These are phyloP conservation scores for Paraleonurus japonicus DNA, from an alignment of 257 asterid species.

Conservation along the genomic window DNA sequence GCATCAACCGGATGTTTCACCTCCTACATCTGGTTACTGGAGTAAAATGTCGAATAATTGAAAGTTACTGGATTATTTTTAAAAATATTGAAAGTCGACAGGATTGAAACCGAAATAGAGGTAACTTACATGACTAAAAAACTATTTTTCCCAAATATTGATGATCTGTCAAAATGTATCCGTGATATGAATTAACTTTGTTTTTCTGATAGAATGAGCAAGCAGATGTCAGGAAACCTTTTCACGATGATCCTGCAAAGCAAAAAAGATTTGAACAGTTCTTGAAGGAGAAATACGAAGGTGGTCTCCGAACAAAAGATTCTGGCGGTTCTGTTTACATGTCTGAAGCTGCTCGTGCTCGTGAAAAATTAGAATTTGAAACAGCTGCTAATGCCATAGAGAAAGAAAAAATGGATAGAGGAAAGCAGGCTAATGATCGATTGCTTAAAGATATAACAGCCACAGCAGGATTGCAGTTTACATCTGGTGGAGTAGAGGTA, in stretches of 20 bases:
- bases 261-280: slow-evolving; percentile 92
- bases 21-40: too few species aligned
- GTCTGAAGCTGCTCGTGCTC: slow-evolving; percentile 99
- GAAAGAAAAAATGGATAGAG: slow-evolving; percentile 54
- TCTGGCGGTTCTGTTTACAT: slow-evolving; percentile 79
- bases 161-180: slow-evolving; percentile 3
- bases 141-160: not conserved
- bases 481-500: slow-evolving; percentile 71
- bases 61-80: too few species aligned
- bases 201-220: slow-evolving; percentile 49
- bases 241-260: slow-evolving; percentile 71
- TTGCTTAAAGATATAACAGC: slow-evolving; percentile 50
- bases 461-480: slow-evolving; percentile 68
- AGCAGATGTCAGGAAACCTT: slow-evolving; percentile 58
- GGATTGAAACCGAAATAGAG: too few species aligned
- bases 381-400: slow-evolving; percentile 62
- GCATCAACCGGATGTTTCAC: too few species aligned
- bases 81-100: too few species aligned
- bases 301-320: slow-evolving; percentile 89
- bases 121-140: too few species aligned
- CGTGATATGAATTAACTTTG: slow-evolving; percentile 13
- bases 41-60: too few species aligned
- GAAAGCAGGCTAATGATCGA: slow-evolving; percentile 45
- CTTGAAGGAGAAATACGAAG: slow-evolving; percentile 90
- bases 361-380: slow-evolving; percentile 93